Base-by-base conservation (phyloP, 371 early-diverging fungal species). In the Mucor circinelloides region DNA sequence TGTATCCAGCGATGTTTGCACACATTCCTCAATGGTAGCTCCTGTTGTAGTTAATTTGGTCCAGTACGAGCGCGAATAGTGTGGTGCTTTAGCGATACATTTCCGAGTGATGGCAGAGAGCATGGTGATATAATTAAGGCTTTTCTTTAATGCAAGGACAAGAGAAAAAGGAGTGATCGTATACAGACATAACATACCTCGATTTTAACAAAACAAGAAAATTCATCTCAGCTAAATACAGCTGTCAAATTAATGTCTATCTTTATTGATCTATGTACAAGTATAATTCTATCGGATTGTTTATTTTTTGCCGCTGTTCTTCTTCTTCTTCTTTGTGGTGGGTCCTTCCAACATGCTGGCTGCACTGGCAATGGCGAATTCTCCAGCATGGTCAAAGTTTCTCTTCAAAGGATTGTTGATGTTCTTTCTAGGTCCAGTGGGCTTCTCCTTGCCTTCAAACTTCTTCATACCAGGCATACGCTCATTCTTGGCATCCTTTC, bases 401-500 rank as follows among this genome's bases (percentile, higher is more conserved):
- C 78, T 50, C 55, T 74, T 78, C 17, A 71, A 64, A 2, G 74
- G 75, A 58, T 74, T 73, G 15, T 67, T 65, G 27, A 58, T 75
- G 38, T 77, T 75, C 73, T 74, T 80, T 59, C 60, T 73, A 31
- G 66, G 48, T 3, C 71, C 74, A 30, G 67, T 42, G 3, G 69
- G 63, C 17, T 68, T 72, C 30, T 81, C 76, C 54, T 76, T 75
- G 55, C 58, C 73, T 27, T 61, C 60, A 21, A 63, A 64, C 36
- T 75, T 78, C 54, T 71, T 72, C 58, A 73, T 66, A 61, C 77
- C 74, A 38, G 76, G 76, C 69, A 73, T 69, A 30, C 77, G 71
- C 23, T 83, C 82, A 55, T 81, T 75, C 63, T 77, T 79, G 17
- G 79, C 77, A 46, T 85, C 76, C 71, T 81, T 82, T 52, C 77